Evolutionary conservation across 2,329 filamentous ascomycete species (phyloP).

Genomic region (Fusarium buxicola): DNA sequence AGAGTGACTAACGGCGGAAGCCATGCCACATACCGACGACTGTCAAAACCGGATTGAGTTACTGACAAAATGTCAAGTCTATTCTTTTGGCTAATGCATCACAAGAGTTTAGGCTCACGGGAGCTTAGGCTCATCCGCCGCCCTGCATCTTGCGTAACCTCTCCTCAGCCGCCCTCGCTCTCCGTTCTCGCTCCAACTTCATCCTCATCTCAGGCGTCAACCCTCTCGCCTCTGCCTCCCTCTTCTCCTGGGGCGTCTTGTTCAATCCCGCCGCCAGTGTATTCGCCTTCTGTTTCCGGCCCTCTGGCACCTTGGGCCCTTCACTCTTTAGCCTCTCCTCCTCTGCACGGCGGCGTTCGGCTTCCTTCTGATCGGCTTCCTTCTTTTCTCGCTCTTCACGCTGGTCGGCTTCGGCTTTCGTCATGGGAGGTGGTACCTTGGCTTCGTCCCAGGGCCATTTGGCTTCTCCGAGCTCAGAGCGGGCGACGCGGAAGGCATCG

Average conservation of each 20-base stretch:
- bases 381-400: slow-evolving; percentile 77
- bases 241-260: slow-evolving; percentile 82
- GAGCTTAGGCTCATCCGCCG: slow-evolving; percentile 27
- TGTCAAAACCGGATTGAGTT: no score
- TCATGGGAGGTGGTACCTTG: slow-evolving; percentile 77
- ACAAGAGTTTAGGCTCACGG: not conserved
- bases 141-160: slow-evolving; percentile 73
- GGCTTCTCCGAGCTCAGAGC: slow-evolving; percentile 81
- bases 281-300: slow-evolving; percentile 62
- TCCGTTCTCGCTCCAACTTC: slow-evolving; percentile 86
- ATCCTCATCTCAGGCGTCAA: slow-evolving; percentile 89
- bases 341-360: slow-evolving; percentile 77
- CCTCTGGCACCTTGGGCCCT: slow-evolving; percentile 66
- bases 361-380: slow-evolving; percentile 75
- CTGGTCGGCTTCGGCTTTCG: slow-evolving; percentile 76
- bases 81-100: no score
- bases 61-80: no score
- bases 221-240: slow-evolving; percentile 85
- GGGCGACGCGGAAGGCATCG: slow-evolving; percentile 91
- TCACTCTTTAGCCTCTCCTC: slow-evolving; percentile 77
- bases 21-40: no score
- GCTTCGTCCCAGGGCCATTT: slow-evolving; percentile 84
- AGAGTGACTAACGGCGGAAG: no score
- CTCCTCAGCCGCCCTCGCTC: slow-evolving; percentile 92
- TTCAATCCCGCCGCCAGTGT: slow-evolving; percentile 65